Evolutionary conservation across 2,329 filamentous ascomycete genomes (phyloP).

Genomic region (Gaeumannomyces tritici): DNA sequence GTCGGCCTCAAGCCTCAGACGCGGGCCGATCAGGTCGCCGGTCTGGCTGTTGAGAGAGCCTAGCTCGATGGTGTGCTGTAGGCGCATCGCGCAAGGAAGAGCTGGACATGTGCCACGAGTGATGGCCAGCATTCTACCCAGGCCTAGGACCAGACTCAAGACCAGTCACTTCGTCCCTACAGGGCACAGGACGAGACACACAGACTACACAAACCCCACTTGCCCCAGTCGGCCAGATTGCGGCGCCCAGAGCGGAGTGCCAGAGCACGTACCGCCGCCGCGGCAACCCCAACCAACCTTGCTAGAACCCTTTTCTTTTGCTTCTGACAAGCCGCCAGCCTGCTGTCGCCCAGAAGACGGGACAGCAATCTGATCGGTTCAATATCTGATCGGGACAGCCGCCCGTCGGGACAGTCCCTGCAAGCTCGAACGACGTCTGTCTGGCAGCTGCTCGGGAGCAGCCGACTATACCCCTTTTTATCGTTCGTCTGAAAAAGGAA

Average conservation of each 20-base stretch:
- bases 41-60: too few species aligned
- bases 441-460: neutral
- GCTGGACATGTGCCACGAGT: too few species aligned
- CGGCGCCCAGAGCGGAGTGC: too few species aligned
- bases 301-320: too few species aligned
- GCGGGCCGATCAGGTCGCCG: neutral
- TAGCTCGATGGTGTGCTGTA: too few species aligned
- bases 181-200: neutral
- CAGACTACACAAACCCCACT: neutral
- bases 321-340: neutral
- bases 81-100: too few species aligned
- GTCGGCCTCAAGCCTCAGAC: too few species aligned
- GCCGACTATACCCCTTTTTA: neutral
- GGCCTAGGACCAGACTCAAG: too few species aligned
- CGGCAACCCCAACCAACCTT: neutral
- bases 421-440: neutral
- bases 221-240: neutral
- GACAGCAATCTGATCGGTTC: too few species aligned
- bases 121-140: too few species aligned
- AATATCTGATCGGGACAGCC: neutral
- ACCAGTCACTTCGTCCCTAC: too few species aligned
- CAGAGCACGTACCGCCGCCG: neutral
- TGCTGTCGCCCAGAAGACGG: neutral
- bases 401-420: neutral
- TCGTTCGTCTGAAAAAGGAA: neutral